Evolutionary conservation across 169 alveolate genomes (phyloP).

Genomic region (Plasmodium yoelii): DNA sequence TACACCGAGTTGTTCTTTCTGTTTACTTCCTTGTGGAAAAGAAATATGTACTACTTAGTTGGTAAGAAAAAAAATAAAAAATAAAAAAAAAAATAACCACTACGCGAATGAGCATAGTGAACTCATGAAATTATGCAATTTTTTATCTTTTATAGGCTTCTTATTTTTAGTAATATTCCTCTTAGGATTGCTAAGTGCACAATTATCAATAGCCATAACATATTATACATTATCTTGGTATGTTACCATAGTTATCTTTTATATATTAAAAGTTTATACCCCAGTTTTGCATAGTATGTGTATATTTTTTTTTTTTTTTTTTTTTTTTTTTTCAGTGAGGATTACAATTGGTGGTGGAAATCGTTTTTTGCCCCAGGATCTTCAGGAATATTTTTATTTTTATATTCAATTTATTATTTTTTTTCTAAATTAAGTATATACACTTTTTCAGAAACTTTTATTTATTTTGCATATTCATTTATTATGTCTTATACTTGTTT

Average conservation of each 20-base stretch:
- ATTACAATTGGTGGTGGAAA: slow-evolving; percentile 91
- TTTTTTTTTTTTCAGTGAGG: slow-evolving; percentile 71
- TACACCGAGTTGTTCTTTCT: slow-evolving; percentile 84
- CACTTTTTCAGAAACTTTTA: slow-evolving; percentile 83
- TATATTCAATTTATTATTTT: slow-evolving; percentile 83
- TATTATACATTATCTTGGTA: slow-evolving; percentile 81
- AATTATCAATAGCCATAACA: slow-evolving; percentile 79
- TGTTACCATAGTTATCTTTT: background rate
- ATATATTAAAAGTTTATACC: background rate
- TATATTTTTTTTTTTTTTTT: background rate
- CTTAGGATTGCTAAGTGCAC: slow-evolving; percentile 82
- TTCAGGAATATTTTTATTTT: slow-evolving; percentile 85
- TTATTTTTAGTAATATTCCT: slow-evolving; percentile 78
- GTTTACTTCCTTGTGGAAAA: slow-evolving; percentile 87
- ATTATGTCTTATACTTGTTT: slow-evolving; percentile 83
- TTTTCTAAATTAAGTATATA: slow-evolving; percentile 77
- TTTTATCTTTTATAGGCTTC: slow-evolving; percentile 43
- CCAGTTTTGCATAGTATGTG: background rate
- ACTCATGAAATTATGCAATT: no score
- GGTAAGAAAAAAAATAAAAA: slow-evolving; percentile 56
- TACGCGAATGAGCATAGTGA: no score
- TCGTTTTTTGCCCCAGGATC: slow-evolving; percentile 85
- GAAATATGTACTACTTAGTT: slow-evolving; percentile 87
- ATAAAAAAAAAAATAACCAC: background rate
- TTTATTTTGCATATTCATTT: slow-evolving; percentile 88